Conservation (phyloP, 257 asterid genomes). For the Gentiana dahurica region DNA sequence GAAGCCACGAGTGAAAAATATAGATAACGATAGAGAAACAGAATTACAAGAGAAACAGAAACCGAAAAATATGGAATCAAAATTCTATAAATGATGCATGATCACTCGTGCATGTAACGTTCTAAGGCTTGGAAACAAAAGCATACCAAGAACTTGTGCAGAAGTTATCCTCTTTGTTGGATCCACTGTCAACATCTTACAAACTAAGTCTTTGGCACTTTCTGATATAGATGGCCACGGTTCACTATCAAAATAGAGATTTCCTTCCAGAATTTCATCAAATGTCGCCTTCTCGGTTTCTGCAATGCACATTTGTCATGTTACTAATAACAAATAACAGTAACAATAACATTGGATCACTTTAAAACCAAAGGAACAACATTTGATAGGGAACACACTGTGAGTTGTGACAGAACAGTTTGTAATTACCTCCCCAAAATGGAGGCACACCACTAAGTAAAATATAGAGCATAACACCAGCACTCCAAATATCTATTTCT, state of each 20-base stretch:
- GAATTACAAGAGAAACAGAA: no score
- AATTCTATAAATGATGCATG: no score
- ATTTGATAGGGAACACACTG: no score
- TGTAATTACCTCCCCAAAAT: conserved; percentile 70
- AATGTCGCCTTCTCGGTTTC: conserved; percentile 95
- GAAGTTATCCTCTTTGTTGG: conserved; percentile 77
- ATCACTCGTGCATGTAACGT: no score
- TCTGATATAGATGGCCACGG: conserved; percentile 88
- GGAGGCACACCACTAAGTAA: conserved; percentile 95
- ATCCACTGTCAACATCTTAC: conserved; percentile 74
- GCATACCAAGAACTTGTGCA: conserved; percentile 72
- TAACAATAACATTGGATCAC: not conserved
- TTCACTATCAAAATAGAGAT: conserved; percentile 64
- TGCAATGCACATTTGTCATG: conserved; percentile 11
- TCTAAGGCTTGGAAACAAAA: not conserved
- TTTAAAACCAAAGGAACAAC: no score
- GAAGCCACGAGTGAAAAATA: conserved; percentile 5
- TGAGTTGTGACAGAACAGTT: no score
- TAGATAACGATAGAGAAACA: no score
- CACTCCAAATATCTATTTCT: conserved; percentile 91
- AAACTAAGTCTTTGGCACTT: conserved; percentile 80
- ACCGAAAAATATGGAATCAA: no score
- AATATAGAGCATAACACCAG: conserved; percentile 82
- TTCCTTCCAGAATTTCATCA: conserved; percentile 77
- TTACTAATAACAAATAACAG: not conserved